Base-by-base conservation (phyloP, 257 asterid species). In the Perilla frutescens region DNA sequence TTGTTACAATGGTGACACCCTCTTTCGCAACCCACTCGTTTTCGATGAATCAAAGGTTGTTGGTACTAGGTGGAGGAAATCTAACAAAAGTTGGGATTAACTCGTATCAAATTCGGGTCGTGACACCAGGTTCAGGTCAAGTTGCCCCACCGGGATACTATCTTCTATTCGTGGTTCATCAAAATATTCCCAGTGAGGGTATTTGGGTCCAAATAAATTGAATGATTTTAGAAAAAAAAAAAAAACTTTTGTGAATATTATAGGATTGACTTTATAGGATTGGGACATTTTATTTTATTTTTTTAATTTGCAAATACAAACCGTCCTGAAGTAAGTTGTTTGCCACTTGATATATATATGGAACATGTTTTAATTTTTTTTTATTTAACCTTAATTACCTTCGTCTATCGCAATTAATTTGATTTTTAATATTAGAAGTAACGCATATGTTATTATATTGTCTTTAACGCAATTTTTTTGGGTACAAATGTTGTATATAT, bases 91-190 rank as follows among this genome's bases (percentile, higher is more conserved):
- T 44, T 1, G 81, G 80, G 13, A 55, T 1, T 0, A 20, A 20
- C 26, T 10, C 56, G 1, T 76, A 76, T 20, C 80, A 50, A 45
- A 29, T 71, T 0, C 66, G 71, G 80, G 81, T 75, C 9, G 11
- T 26, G 29, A 60, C 73, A 11, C 84, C 84, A 36, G 50, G 14
- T 3, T 81, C 88, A n/a, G 60, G 65, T 4, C 76, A 66, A 56
- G 2, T 86, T 13, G 86, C 90, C 2, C 90, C 88, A 53, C 45
- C 86, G 2, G 88, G 90, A 1, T 83, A 71, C 68, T 86, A 86
- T 75, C 57, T 86, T 8, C 5, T 86, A 1, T 86, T 81, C 43
- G 85, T 86, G 75, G 79, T 83, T 44, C 83, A 81, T 75, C 70
- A 58, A 32, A 75, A 81, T 8, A 65, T 86, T 47, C 85, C 90